Base-by-base conservation (phyloP, 176 grass and related monocot species). In the Aegilops umbellulata region DNA sequence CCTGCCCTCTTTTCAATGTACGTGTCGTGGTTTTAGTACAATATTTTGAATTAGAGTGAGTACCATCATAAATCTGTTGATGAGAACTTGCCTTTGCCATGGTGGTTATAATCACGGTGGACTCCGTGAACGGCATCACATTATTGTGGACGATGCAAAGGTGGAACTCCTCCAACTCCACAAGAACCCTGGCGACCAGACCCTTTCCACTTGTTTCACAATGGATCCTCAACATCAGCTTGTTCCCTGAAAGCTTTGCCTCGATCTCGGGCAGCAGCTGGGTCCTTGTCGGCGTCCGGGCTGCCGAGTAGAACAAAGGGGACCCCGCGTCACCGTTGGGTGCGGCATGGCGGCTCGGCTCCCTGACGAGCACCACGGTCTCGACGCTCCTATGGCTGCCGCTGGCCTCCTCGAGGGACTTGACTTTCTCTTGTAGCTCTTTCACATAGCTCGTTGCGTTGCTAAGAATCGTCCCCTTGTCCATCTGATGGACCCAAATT, bases 391-490 rank as follows among this genome's bases (percentile, higher is more conserved):
- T 79, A 51, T 76, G 23, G 49, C 19, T 79, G 61, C 78, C 25
- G 71, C 78, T 67, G 60, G 46, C 83, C 6, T 29, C 29, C 81
- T 90, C 86, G 39, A 93, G 67, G 3, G 46, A 66, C 36, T 84
- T 90, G 81, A 88, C 27, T 77, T 83, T 93, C 25, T 69, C 78
- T 20, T 88, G 58, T 7, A 93, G 92, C 65, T 93, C 79, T 73
- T 88, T 88, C 23, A 93, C 82, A 27, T 90, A 86, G 67, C 23
- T 66, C 23, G 82, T 80, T 19, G 92, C 86, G 49, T 90, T 86
- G 14, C 79, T 71, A 44, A 93, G 88, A 53, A 93, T 88, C n/a
- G 92, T 90, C 23, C 82, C 88, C 73, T 93, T 93, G 74, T 93
- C 86, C 81, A 80, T 88, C 92, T 93, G 86, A 36, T 55, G 51